Base-by-base conservation (phyloP, 192 early-diverging fungal genomes). In the Jimgerdemannia flammicorona region DNA sequence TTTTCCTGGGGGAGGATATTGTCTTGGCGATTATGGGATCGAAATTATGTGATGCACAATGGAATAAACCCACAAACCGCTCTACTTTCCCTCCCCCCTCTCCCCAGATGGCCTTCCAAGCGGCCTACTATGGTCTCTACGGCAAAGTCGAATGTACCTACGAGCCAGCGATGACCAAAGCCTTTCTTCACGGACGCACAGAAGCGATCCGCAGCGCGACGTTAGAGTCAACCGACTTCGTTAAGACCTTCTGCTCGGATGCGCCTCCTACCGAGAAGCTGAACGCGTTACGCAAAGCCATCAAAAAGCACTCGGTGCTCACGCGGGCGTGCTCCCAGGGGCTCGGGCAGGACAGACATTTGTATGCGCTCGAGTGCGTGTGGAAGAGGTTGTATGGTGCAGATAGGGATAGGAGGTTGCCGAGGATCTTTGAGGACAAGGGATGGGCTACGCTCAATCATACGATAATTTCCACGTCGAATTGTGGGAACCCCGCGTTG, bases 281-380 rank as follows among this genome's bases (percentile, higher is more conserved):
- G 7, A 80, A 75, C 40, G 64, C 79, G 6, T 81, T 96, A 44
- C 81, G 86, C 70, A 82, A 75, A 19, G 96, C 96, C 2, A 76
- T 88, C 67, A 82, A 80, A 41, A 73, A 84, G 14, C 96, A 97
- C 67, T 78, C 84, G 4, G 77, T 82, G 44, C 84, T 91, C 78
- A 93, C 94, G 69, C 78, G 72, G 11, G 91, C 89, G 1, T 93
- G 93, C n/a, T 83, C 92, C 4, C 75, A 81, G 67, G 96, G 95
- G 20, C 64, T 87, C 54, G 96, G 95, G 64, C 91, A 95, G 70
- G 96, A 98, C 78, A 91, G 95, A 43, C 96, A 98, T 81, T 72
- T 97, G 80, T 89, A 95, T 40, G 95, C 92, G 2, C 89, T 97
- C 20, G 86, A 91, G 69, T 89, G 83, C 71, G 80, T 92, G 79